Conservation (phyloP, 148 eudicot genomes). For the Tetragonia tetragonoides region DNA sequence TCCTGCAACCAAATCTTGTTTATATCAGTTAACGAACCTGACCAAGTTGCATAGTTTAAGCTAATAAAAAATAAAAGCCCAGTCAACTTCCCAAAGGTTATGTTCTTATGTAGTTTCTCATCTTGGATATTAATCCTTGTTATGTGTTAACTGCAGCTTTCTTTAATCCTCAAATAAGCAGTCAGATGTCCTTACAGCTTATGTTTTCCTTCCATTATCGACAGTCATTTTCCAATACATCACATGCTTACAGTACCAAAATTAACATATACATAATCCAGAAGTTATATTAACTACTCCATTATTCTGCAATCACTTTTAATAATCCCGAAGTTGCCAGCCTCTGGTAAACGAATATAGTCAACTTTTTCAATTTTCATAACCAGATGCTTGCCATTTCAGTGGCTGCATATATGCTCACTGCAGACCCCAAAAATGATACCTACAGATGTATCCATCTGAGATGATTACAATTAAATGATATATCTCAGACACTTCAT, state of each 20-base stretch:
- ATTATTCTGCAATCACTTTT: neutral
- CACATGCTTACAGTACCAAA: neutral
- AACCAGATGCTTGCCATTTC: neutral
- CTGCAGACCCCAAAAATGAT: neutral
- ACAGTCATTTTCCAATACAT: neutral
- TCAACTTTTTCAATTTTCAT: neutral
- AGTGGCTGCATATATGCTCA: neutral
- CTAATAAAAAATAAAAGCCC: neutral
- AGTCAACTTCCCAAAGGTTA: neutral
- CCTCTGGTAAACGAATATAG: neutral
- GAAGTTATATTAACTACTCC: neutral
- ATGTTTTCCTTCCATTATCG: neutral
- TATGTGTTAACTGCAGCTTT: neutral
- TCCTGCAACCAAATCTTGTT: no score
- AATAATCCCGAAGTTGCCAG: neutral
- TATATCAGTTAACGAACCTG: neutral
- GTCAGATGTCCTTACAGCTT: neutral
- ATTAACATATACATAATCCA: neutral
- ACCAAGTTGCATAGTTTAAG: neutral
- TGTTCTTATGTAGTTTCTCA: neutral
- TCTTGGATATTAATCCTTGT: neutral
- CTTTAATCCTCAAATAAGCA: neutral
- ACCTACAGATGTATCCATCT: conserved; percentile 7
- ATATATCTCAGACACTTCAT: neutral
- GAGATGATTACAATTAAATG: neutral